Evolutionary conservation across 2,329 filamentous ascomycete species (phyloP).

Genomic region (Aaosphaeria arxii): DNA sequence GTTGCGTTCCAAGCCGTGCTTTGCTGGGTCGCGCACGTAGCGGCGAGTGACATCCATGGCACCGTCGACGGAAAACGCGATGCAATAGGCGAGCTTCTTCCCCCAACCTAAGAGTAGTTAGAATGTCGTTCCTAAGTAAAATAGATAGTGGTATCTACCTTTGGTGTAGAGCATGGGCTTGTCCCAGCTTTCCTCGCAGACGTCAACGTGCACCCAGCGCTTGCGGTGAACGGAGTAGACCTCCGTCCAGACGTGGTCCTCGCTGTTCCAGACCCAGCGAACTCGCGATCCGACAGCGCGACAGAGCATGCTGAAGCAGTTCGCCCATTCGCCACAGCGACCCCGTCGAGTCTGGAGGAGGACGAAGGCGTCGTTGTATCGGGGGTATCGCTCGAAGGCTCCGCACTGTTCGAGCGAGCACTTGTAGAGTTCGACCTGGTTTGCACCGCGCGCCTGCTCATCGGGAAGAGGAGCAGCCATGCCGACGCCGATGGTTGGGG

Average conservation of each 20-base stretch:
- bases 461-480: constrained; percentile 83
- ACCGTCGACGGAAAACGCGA: constrained; percentile 91
- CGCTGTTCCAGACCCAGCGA: constrained; percentile 96
- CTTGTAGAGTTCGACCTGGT: constrained; percentile 83
- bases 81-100: constrained; percentile 94
- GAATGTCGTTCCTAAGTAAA: not conserved
- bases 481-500: constrained; percentile 78
- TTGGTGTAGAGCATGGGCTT: constrained; percentile 89
- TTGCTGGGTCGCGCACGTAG: constrained; percentile 66
- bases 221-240: constrained; percentile 92
- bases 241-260: constrained; percentile 97
- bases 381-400: constrained; percentile 82
- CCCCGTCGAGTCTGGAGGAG: constrained; percentile 82
- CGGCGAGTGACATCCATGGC: constrained; percentile 66
- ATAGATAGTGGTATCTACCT: constrained; percentile 48
- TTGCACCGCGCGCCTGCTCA: constrained; percentile 82
- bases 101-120: constrained; percentile 64
- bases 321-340: constrained; percentile 92
- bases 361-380: constrained; percentile 94
- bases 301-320: constrained; percentile 98
- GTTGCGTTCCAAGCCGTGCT: constrained; percentile 70
- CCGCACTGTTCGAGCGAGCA: constrained; percentile 76
- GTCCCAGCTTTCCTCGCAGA: constrained; percentile 93
- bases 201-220: constrained; percentile 95
- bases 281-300: constrained; percentile 86